Evolutionary conservation across 768 basidiomycete genomes (phyloP), one percentile per base, ranked within the genome.

Genomic region (Xerocomus spinulosus): DNA sequence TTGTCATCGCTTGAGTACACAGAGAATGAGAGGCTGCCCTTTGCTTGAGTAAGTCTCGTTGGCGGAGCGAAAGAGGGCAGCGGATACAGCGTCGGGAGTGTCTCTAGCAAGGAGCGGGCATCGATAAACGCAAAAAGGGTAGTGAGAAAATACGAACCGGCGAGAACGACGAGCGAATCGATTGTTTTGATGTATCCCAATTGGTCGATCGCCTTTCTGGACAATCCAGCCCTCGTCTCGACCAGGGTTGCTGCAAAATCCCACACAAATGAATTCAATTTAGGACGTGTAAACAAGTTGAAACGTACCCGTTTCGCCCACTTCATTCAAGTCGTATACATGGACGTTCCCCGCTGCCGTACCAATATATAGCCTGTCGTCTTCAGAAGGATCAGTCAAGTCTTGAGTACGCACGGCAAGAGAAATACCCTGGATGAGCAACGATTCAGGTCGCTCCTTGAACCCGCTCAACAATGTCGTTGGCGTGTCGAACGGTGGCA

Each of bases 181-280:
- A 89, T 78, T 56, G 92, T 88, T 52, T 83, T 83, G 53, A 97
- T 77, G 44, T 83, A 86, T 0, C 85, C 90, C 3, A 99, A 71
- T 61, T 94, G 92, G 46, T 98, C 95, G 35, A 99, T 87, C 13
- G 87, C 73, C 59, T 76, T 81, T 55, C 80, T 71, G 23, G 80
- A 74, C 28, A 92, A 62, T 12, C 67, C 71, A 58, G 83, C 85
- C 79, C 77, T 89, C 25, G 75, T 75, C 58, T 90, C 87, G 4
- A 83, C 69, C 2, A 38, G 37, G 39, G 38, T n/a, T 9, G 53
- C n/a, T n/a, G n/a, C n/a, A n/a, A n/a, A n/a, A n/a, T n/a, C n/a
- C 36, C 21, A 42, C 25, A 38, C 38, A 14, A 42, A 30, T 23
- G 15, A 36, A 21, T 15, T 18, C 30, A 6, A n/a, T 6, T 39